Evolutionary conservation across 2,329 filamentous ascomycete genomes (phyloP), one percentile per base, ranked within the genome.

Genomic region (Ophiocordyceps unilateralis): DNA sequence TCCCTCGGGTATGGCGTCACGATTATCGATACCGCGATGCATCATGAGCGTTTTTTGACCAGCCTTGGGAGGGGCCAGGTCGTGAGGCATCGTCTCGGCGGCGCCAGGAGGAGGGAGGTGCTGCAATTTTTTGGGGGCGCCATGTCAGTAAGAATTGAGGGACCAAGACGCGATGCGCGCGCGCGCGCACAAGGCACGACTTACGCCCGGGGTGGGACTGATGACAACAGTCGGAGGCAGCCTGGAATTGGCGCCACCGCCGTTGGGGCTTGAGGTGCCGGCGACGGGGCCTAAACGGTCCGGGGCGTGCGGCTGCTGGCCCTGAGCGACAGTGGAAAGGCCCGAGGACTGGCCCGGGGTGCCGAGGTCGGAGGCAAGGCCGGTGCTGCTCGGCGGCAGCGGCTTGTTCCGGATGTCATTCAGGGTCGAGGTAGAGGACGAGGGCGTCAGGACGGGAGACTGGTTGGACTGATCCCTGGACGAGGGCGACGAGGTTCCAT

Each of bases 51-150:
- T 91, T 69, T 96, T 96, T 56, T 83, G 76, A 43, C 86, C 86
- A 38, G 84, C 81, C 64, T 95, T 93, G 17, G 91, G 91, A 43
- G 91, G 91, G 24, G 87, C 86, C 46, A 98, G 78, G 59, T 98
- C 91, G 56, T 93, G 86, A 42, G 91, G 91, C 89, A 98, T 96
- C 6, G 89, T 95, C 67, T 98, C 91, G 49, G 88, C 83, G 45
- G 88, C 82, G 51, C 91, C 91, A 40, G 91, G 91, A 48, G 87
- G 87, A 41, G 91, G 88, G 39, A 91, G 70, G 65, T 98, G 91
- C 87, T 63, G 44, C 20, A 8, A 17, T 17, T 34, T 17, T 41
- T 15, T 12, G 3, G 12, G n/a, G n/a, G n/a, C n/a, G 6, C 8
- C 14, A 21, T 5, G 28, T 39, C 28, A 42, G 40, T 30, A 14